Evolutionary conservation across 2,329 filamentous ascomycete species (phyloP).

Genomic region (Fusarium annulatum): DNA sequence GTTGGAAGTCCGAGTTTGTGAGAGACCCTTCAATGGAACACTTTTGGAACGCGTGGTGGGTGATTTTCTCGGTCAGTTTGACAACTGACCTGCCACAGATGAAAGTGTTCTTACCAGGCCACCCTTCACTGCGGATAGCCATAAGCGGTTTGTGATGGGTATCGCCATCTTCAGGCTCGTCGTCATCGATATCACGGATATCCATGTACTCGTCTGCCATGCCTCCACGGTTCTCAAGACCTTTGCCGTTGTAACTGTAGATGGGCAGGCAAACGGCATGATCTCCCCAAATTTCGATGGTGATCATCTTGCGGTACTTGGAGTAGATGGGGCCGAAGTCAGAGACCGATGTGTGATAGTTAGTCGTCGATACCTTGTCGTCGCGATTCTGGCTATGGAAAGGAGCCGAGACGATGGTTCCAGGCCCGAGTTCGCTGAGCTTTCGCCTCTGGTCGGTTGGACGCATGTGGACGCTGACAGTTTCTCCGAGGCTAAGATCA

Average conservation of each 20-base stretch:
- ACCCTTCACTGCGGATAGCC: conserved; percentile 7
- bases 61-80: conserved; percentile 35
- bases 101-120: conserved; percentile 12
- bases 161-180: neutral
- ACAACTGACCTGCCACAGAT: conserved; percentile 22
- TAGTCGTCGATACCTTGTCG: neutral
- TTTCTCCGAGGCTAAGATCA: conserved; percentile 10
- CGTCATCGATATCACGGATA: conserved; percentile 23
- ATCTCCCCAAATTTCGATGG: conserved; percentile 33
- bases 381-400: conserved; percentile 24
- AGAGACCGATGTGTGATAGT: conserved; percentile 19
- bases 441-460: neutral
- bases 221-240: conserved; percentile 14
- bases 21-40: conserved; percentile 37
- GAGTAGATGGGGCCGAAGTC: conserved; percentile 33
- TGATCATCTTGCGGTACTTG: conserved; percentile 42
- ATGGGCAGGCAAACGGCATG: conserved; percentile 35
- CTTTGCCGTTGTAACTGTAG: conserved; percentile 34
- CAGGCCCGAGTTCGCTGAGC: conserved; percentile 1
- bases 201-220: conserved; percentile 34
- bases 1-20: neutral
- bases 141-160: neutral
- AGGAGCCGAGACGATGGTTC: conserved; percentile 36
- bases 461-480: conserved; percentile 18
- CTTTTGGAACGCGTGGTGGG: conserved; percentile 1